Percentiles rank a stretch among this genome's conserved stretches.
Evolutionary conservation across 2,329 filamentous ascomycete genomes (phyloP).

Genomic region (Pyrenophora seminiperda): DNA sequence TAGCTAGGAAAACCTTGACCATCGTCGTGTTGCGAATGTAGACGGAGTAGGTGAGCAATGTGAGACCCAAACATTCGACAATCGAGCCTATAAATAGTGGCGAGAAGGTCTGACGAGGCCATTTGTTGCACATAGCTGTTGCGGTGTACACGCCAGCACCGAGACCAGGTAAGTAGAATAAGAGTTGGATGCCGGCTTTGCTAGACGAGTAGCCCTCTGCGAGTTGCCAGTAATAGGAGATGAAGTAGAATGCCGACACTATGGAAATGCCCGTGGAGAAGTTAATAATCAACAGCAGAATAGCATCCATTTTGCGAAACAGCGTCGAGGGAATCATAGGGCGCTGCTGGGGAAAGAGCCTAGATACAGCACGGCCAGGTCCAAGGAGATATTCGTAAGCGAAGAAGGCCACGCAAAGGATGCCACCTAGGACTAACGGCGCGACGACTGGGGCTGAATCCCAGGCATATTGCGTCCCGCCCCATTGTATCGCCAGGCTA

Average conservation of each 20-base stretch:
- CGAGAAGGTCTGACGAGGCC: conserved; percentile 65
- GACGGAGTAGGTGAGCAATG: conserved; percentile 63
- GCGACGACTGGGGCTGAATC: conserved; percentile 59
- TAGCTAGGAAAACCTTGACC: conserved; percentile 69
- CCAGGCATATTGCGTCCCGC: conserved; percentile 64
- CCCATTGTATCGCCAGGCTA: conserved; percentile 56
- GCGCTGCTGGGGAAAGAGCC: conserved; percentile 59
- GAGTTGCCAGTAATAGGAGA: conserved; percentile 69
- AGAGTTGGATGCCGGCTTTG: conserved; percentile 54
- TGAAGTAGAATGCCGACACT: conserved; percentile 68
- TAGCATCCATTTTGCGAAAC: conserved; percentile 62
- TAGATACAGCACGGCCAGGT: conserved; percentile 54
- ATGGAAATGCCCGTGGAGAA: conserved; percentile 63
- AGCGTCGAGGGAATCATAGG: conserved; percentile 69
- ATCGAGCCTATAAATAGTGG: conserved; percentile 57
- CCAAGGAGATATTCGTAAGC: conserved; percentile 61
- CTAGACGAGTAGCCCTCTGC: conserved; percentile 60
- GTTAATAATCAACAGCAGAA: conserved; percentile 66
- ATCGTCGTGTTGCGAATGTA: conserved; percentile 54
- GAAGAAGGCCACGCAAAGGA: conserved; percentile 56
- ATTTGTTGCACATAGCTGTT: conserved; percentile 64
- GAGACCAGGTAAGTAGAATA: conserved; percentile 69
- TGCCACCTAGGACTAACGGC: conserved; percentile 58
- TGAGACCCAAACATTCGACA: conserved; percentile 63
- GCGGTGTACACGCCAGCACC: conserved; percentile 64